A percentile compares a stretch with the other conserved stretches of the same genome.
Conservation (phyloP, 1,139 yeast species). For the Kodamaea fungicola region DNA sequence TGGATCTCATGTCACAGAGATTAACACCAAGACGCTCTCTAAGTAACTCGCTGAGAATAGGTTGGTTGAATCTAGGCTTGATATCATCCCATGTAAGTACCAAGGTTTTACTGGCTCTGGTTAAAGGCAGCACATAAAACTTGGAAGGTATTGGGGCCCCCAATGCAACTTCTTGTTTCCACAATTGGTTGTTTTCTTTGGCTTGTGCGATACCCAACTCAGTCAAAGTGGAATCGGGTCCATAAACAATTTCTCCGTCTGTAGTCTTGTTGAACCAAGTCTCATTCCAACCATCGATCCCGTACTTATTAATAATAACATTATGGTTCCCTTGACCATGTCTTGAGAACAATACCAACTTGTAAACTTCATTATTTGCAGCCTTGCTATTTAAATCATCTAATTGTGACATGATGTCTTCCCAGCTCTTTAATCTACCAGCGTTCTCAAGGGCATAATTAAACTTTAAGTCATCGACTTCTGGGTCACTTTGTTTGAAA, state of each 20-base stretch:
- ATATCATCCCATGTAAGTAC: constrained; percentile 21
- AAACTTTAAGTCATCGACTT: constrained; percentile 36
- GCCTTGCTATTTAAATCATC: constrained; percentile 27
- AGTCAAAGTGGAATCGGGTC: constrained; percentile 46
- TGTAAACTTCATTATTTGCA: constrained; percentile 27
- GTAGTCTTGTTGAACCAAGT: constrained; percentile 40
- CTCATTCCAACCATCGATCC: constrained; percentile 38
- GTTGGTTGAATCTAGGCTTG: constrained; percentile 12
- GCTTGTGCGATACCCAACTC: constrained; percentile 38
- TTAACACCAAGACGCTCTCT: constrained; percentile 17
- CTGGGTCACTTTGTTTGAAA: constrained; percentile 35
- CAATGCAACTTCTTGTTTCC: constrained; percentile 16
- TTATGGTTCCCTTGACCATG: constrained; percentile 49
- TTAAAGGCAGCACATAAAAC: constrained; percentile 24
- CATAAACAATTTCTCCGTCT: constrained; percentile 45
- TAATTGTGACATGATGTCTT: constrained; percentile 23
- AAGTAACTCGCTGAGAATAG: constrained; percentile 13
- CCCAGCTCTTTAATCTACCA: constrained; percentile 35
- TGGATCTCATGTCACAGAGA: constrained; percentile 27
- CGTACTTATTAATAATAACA: constrained; percentile 39
- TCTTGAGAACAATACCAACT: constrained; percentile 39
- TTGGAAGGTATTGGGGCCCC: constrained; percentile 21
- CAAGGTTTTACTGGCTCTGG: constrained; percentile 20
- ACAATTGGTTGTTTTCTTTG: constrained; percentile 18
- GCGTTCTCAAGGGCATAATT: constrained; percentile 38